Conservation (phyloP, 2,329 filamentous ascomycete genomes). For the Aureobasidium leucospermi region DNA sequence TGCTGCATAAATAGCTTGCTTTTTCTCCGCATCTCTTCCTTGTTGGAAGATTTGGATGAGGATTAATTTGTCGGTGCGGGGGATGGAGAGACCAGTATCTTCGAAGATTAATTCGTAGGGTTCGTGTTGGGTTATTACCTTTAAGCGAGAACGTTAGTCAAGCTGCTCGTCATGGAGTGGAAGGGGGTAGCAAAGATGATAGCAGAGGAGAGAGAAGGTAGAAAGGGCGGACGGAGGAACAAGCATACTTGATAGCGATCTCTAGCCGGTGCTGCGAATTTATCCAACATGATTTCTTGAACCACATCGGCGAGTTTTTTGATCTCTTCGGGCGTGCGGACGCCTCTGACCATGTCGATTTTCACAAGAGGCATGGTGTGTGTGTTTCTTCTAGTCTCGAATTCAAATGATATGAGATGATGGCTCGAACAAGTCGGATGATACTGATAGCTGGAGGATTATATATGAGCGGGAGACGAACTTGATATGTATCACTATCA, state of each 20-base stretch:
- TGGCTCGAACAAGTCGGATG: no score
- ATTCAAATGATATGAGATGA: neutral
- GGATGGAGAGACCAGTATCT: constrained; percentile 25
- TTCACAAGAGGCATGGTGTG: constrained; percentile 27
- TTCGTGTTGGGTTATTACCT: constrained; percentile 29
- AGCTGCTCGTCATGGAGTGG: neutral
- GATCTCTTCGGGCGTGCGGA: constrained; percentile 22
- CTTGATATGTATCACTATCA: no score
- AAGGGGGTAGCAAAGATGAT: neutral
- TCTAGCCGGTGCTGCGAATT: constrained; percentile 24
- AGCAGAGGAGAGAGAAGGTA: neutral
- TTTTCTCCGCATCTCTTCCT: constrained; percentile 23
- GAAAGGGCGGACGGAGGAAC: neutral
- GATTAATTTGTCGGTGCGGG: constrained; percentile 23
- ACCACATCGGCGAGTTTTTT: constrained; percentile 25
- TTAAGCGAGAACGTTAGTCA: neutral
- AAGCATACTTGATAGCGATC: constrained; percentile 26
- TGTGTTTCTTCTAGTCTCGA: neutral
- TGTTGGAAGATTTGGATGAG: constrained; percentile 30
- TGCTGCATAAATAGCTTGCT: constrained; percentile 22
- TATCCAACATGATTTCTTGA: constrained; percentile 23
- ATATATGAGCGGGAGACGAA: no score
- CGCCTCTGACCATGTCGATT: constrained; percentile 24
- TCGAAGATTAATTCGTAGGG: constrained; percentile 27
- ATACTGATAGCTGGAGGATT: no score